Base-by-base conservation (phyloP, 768 basidiomycete genomes). In the Albatrellus ellisii region DNA sequence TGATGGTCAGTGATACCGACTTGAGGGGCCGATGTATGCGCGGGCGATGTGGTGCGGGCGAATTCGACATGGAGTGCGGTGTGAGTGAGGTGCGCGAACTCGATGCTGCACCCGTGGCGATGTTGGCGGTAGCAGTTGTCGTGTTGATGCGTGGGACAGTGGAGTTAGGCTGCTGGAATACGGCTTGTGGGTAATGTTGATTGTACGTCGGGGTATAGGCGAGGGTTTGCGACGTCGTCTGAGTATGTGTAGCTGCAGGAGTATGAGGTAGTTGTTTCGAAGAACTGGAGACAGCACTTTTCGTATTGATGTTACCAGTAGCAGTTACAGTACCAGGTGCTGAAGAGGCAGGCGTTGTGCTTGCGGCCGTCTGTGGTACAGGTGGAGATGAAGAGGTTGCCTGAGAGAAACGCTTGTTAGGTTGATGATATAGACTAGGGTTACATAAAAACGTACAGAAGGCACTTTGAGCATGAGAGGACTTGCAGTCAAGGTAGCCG, bases 1-100 rank as follows among this genome's bases (percentile, higher is more conserved):
- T 54, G 52, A 44, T 53, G 26, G 52, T 49, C 33, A 53, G 45
- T 26, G 44, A 36, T 17, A 51, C 51, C 28, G 61, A 48, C 18
- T 52, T 52, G 4, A 59, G 37, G 14, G 47, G 32, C 11, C 49
- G 43, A 7, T 49, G 44, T 9, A 51, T 45, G 26, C 17, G 47
- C 22, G 54, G 24, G 18, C 50, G 37, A 10, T 35, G 36, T 17
- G 56, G 38, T 28, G 52, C 45, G 27, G 46, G 39, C 2, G 48
- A 49, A 21, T 46, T 36, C 6, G 39, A 41, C 17, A 26, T n/a
- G 46, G 39, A 41, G 7, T 31, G 26, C 6, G 29, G 14, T 5
- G 38, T 25, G 28, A 9, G 9, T 9, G 28, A 9, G n/a, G 9
- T n/a, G 28, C 9, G 9, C 28, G 28, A 9, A n/a, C 8, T 29